Conservation (phyloP, 805 yeast genomes). For the Candida parachauliodes region DNA sequence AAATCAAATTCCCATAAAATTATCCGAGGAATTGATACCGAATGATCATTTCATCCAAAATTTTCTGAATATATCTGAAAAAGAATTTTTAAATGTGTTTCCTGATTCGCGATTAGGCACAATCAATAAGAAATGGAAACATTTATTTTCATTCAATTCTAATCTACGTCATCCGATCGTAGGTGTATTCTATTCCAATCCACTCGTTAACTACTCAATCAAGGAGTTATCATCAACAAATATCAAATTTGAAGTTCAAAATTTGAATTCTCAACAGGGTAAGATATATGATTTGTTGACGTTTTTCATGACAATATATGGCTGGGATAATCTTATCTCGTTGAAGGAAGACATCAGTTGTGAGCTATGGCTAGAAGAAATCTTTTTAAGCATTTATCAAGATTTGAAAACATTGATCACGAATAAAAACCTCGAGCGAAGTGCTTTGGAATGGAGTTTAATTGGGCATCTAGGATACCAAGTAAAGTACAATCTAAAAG, state of each 20-base stretch:
- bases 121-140: constrained; percentile 31
- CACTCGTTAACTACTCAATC: constrained; percentile 29
- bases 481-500: constrained; percentile 35
- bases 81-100: constrained; percentile 23
- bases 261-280: constrained; percentile 34
- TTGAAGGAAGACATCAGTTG: constrained; percentile 65
- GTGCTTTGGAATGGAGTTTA: constrained; percentile 73
- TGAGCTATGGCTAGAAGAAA: constrained; percentile 75
- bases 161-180: constrained; percentile 31
- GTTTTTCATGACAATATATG: constrained; percentile 59
- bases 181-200: constrained; percentile 35
- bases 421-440: constrained; percentile 37
- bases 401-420: constrained; percentile 39
- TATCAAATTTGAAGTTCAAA: constrained; percentile 29
- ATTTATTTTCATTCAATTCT: constrained; percentile 25
- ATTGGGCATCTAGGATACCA: constrained; percentile 55
- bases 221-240: constrained; percentile 33
- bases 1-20: constrained; percentile 65
- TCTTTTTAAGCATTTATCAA: constrained; percentile 67
- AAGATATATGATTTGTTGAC: constrained; percentile 64
- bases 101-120: constrained; percentile 29
- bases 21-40: constrained; percentile 16
- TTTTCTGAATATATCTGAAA: constrained; percentile 21
- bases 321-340: constrained; percentile 77
- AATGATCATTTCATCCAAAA: constrained; percentile 23